phyloP scores from a whole-genome alignment of 2,329 filamentous ascomycete genomes.

The Aspergillus sp. region DNA sequence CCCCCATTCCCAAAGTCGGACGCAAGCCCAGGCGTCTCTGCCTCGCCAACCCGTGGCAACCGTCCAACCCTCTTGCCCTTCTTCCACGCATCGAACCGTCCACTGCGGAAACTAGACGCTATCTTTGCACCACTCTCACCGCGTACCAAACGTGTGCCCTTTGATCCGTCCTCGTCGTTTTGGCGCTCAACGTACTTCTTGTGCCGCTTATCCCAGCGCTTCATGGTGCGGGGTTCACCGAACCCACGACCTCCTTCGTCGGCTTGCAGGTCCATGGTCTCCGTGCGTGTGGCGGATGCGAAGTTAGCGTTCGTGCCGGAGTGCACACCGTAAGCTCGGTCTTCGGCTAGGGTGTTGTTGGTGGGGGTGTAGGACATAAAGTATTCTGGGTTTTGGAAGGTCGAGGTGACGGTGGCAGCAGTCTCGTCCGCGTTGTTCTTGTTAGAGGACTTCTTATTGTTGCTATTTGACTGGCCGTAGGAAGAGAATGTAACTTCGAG shows the following conservation, averaged over 20 bases:
- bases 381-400: slow-evolving; percentile 80
- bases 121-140: slow-evolving; percentile 97
- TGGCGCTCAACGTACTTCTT: slow-evolving; percentile 90
- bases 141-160: slow-evolving; percentile 71
- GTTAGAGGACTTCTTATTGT: slow-evolving; percentile 23
- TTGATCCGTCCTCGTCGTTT: slow-evolving; percentile 93
- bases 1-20: slow-evolving; percentile 23
- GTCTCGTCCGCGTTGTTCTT: slow-evolving; percentile 54
- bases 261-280: slow-evolving; percentile 87
- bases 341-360: slow-evolving; percentile 76
- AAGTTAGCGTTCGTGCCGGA: slow-evolving; percentile 77
- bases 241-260: slow-evolving; percentile 80
- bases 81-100: slow-evolving; percentile 90
- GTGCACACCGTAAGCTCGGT: slow-evolving; percentile 90
- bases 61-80: slow-evolving; percentile 78
- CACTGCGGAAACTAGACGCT: slow-evolving; percentile 86
- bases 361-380: slow-evolving; percentile 97
- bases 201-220: slow-evolving; percentile 96
- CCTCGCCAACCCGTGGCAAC: slow-evolving; percentile 79
- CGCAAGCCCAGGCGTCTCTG: slow-evolving; percentile 55
- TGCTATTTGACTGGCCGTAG: slow-evolving; percentile 49
- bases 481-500: slow-evolving; percentile 71
- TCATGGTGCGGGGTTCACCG: slow-evolving; percentile 70
- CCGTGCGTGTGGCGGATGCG: slow-evolving; percentile 79
- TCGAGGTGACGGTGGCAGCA: slow-evolving; percentile 29